Evolutionary conservation across 257 asterid species (phyloP).

Genomic region (Penstemon barbatus): DNA sequence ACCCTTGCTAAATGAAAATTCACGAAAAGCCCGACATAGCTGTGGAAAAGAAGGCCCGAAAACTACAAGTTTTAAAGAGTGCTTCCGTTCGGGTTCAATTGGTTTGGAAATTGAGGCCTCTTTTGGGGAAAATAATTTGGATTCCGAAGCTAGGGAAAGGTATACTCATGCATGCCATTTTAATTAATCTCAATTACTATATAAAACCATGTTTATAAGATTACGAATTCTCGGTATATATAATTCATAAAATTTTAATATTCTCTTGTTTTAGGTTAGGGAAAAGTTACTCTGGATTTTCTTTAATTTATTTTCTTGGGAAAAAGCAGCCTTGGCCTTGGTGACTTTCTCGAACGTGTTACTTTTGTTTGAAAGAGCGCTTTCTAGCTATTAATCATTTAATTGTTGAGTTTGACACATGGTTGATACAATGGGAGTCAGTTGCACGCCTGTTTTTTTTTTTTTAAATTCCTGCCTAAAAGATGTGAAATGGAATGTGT

Average conservation of each 20-base stretch:
- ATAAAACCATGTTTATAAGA: neutral
- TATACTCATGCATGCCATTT: conserved; percentile 19
- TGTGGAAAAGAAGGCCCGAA: conserved; percentile 18
- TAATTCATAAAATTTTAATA: no score
- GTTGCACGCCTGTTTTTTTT: no score
- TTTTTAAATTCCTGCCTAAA: no score
- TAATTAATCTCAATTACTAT: neutral
- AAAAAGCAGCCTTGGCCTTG: no score
- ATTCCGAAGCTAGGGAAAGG: conserved; percentile 51
- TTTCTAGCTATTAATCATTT: no score
- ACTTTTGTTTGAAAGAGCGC: no score
- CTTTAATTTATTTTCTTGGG: no score
- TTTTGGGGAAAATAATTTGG: conserved; percentile 55
- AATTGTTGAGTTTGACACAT: no score
- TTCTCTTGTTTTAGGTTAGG: no score
- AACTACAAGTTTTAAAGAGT: conserved; percentile 10
- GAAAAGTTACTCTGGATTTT: no score
- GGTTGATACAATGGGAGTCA: no score
- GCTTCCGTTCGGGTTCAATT: conserved; percentile 17
- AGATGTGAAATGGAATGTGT: conserved; percentile 17
- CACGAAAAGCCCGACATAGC: conserved; percentile 16
- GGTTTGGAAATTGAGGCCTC: conserved; percentile 46
- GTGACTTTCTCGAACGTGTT: no score
- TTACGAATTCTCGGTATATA: neutral
- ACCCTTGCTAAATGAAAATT: conserved; percentile 39